Evolutionary conservation across 148 eudicot species (phyloP), one percentile per base, ranked within the genome.

Genomic region (Salicornia ramosissima): DNA sequence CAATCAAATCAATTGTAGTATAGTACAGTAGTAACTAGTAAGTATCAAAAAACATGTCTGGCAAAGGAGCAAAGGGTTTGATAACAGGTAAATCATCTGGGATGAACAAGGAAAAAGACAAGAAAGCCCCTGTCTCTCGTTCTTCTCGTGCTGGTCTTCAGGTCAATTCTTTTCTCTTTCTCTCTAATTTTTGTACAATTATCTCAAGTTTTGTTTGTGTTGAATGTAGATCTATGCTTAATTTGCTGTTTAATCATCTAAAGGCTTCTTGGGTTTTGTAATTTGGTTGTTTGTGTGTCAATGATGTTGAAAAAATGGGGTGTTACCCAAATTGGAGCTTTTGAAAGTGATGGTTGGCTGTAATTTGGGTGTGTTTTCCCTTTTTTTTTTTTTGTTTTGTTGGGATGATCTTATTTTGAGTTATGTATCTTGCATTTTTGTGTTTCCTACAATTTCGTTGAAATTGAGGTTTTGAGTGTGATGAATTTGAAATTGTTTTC

Each of bases 121-220:
- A 88, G 81, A 88, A 88, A 74, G 84, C 80, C 26, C 80, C 92
- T 33, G 71, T 81, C 43, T 82, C 92, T 66, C 87, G 92, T 33
- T 88, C 92, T 58, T 83, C 89, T 77, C 92, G 92, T 63, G 92
- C 92, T 52, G 92, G 92, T 60, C 92, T 87, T 33, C 92, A 87
- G 87, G 92, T 85, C 47, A n/a, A n/a, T 31, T 24, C 55, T 28
- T 49, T 36, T 67, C 28, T 55, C 64, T 36, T 47, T 64, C 4
- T 54, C 14, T 10, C 16, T 54, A 3, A 34, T 2, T 53, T 26
- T 71, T 50, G 11, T 16, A 4, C 1, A 9, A 54, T 54, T 54
- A 1, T 25, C 7, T 52, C 25, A 54, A 57, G 19, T 25, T 28
- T 15, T 57, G 61, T 28, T 57, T 26, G 36, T 57, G 57, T 53